phyloP scores from a whole-genome alignment of 805 yeast genomes.

The Cyberlindnera saturnus region DNA sequence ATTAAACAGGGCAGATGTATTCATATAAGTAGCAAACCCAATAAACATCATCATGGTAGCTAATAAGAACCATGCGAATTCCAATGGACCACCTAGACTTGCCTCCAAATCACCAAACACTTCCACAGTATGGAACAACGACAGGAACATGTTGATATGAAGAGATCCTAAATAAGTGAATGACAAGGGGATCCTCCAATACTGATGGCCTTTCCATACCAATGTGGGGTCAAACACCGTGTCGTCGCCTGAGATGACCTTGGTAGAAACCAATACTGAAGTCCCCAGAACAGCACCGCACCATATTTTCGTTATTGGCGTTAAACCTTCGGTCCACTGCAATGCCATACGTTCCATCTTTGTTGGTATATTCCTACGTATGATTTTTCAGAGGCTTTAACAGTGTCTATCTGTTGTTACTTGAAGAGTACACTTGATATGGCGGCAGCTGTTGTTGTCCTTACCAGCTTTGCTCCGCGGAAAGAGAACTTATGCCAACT shows the following conservation, averaged over 20 bases:
- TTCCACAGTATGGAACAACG: constrained; percentile 4
- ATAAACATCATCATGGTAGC: constrained; percentile 7
- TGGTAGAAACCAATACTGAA: constrained; percentile 10
- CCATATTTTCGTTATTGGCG: constrained; percentile 19
- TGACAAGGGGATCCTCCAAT: constrained; percentile 18
- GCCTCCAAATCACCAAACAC: constrained; percentile 14
- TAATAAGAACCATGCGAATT: constrained; percentile 17
- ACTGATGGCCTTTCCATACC: constrained; percentile 9
- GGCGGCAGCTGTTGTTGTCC: too few species aligned
- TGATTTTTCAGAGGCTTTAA: too few species aligned
- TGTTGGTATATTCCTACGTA: background rate
- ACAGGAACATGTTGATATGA: constrained; percentile 6
- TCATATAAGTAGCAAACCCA: constrained; percentile 4
- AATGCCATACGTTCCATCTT: constrained; percentile 19
- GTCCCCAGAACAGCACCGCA: constrained; percentile 3
- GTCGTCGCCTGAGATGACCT: constrained; percentile 5
- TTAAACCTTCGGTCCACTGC: constrained; percentile 13
- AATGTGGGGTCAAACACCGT: constrained; percentile 9
- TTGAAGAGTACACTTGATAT: too few species aligned
- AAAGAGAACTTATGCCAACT: too few species aligned
- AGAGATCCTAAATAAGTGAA: constrained; percentile 16
- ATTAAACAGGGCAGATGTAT: constrained; percentile 5
- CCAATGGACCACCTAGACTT: constrained; percentile 3
- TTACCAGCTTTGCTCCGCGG: too few species aligned
- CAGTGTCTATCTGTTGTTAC: too few species aligned